Evolutionary conservation across 345 rosid species (phyloP), one percentile per base, ranked within the genome.

Genomic region (Litchi chinensis): DNA sequence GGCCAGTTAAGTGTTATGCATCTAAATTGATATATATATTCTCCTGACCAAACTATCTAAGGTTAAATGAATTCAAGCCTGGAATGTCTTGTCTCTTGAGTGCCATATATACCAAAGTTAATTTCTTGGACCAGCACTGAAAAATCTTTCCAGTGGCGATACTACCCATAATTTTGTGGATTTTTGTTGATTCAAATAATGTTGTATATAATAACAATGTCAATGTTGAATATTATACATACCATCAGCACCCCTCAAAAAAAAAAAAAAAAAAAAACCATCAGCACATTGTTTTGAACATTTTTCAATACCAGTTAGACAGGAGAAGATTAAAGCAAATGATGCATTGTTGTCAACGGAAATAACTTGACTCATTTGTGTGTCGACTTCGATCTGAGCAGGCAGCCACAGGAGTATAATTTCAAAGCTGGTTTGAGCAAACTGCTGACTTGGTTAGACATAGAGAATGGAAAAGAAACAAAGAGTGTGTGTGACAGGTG

Each of bases 401-500:
- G 64, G 64, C 64, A 1, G 10, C 24, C 64, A 1, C 13, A 59
- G 64, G 18, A 59, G 26, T n/a, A 7, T 60, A 60, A 60, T 60
- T 60, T 22, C 62, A 79, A 83, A 59, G 78, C 89, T 1, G 89
- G 85, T 65, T 76, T 84, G 6, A 18, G 44, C 44, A 40, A 68
- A 41, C 50, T 68, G 54, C 13, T n/a, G 5, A 19, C 18, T 4
- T 68, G 15, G 22, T 22, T 19, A 28, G 9, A 3, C 48, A 77
- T 26, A 40, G 60, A 48, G 71, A 77, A 75, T 80, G 81, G 74
- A 18, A 13, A 80, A 74, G 13, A 78, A 66, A 60, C 82, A 75
- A 76, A 81, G 70, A 37, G 86, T 88, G 26, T 90, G 92, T 63
- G 94, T 85, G 37, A 92, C 91, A 16, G 92, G 92, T 43, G 86